These are phyloP conservation scores for Tetrahymena malaccensis DNA, from an alignment of 73 alveolate species.

Conservation along the genomic window DNA sequence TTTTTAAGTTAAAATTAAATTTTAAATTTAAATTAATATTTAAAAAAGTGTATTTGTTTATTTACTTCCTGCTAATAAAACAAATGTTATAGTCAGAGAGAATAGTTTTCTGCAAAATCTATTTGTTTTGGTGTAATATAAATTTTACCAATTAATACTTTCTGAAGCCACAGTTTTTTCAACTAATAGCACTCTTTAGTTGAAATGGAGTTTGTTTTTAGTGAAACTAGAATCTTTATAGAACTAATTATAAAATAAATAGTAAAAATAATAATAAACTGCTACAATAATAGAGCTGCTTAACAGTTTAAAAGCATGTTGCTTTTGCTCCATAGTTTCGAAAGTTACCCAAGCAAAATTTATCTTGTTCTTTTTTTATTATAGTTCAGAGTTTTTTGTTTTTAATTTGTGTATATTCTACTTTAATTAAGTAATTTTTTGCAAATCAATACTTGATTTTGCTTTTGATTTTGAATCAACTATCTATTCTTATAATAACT, in stretches of 20 bases:
- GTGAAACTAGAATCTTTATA: background rate
- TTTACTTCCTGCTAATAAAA: background rate
- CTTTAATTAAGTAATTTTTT: background rate
- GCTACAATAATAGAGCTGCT: background rate
- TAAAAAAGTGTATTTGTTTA: too few species aligned
- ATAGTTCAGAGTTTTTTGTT: background rate
- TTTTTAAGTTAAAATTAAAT: background rate
- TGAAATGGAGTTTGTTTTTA: background rate
- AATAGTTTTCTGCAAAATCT: background rate
- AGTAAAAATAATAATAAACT: background rate
- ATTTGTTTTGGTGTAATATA: background rate
- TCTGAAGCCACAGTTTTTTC: background rate
- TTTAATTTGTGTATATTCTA: background rate
- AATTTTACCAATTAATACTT: background rate
- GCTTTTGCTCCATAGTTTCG: background rate
- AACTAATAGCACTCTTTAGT: background rate
- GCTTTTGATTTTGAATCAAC: background rate
- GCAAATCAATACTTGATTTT: background rate
- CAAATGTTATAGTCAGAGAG: background rate
- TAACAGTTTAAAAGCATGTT: background rate
- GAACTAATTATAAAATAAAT: background rate
- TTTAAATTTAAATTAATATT: too few species aligned
- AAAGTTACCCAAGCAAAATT: background rate
- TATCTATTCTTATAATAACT: background rate
- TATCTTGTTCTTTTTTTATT: background rate